Base-by-base conservation (phyloP, 306 rosid species). In the Psophocarpus tetragonolobus region DNA sequence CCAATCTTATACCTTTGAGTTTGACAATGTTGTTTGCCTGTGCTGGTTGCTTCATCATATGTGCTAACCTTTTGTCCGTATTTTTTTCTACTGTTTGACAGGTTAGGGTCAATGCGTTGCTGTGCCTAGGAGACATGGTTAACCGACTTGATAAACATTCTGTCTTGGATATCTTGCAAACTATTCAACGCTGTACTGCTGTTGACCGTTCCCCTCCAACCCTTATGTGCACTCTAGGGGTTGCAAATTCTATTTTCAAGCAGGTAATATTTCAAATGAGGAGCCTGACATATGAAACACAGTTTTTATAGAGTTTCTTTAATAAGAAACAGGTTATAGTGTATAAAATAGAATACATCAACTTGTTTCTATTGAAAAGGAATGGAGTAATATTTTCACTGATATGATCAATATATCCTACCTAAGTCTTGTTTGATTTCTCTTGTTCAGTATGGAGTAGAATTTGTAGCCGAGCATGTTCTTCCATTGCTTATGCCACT, bases 181-280 rank as follows among this genome's bases (percentile, higher is more conserved):
- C 99, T 39, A 87, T 96, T 87, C 98, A 91, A 78, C 97, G 98
- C 42, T 95, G 99, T 85, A 95, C 97, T 71, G 97, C 90, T 7
- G 99, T 96, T 78, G 99, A 96, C 68, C 97, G 71, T 53, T 90
- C 99, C 82, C 91, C 97, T 74, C 99, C 99, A 80, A 96, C 99
- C 35, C 99, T 96, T 53, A 92, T 96, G 99, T 96, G 99, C 77
- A 92, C 99, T 39, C 98, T 96, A 68, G 97, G 98, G 69, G 97
- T 96, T 81, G 97, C 99, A 75, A 96, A 90, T 80, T 88, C 99
- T 67, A 87, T 96, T 80, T 91, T 86, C 71, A 92, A 96, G 88
- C 91, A 88, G 98, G 99, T 96, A 83, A 73, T 39, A 4, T 60
- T 66, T 80, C 20, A 47, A 58, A 15, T 35, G 8, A 68, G 27